Percentiles rank a stretch among this genome's conserved stretches.
Evolutionary conservation across 2,329 filamentous ascomycete genomes (phyloP).

Genomic region (Talaromyces amestolkiae): DNA sequence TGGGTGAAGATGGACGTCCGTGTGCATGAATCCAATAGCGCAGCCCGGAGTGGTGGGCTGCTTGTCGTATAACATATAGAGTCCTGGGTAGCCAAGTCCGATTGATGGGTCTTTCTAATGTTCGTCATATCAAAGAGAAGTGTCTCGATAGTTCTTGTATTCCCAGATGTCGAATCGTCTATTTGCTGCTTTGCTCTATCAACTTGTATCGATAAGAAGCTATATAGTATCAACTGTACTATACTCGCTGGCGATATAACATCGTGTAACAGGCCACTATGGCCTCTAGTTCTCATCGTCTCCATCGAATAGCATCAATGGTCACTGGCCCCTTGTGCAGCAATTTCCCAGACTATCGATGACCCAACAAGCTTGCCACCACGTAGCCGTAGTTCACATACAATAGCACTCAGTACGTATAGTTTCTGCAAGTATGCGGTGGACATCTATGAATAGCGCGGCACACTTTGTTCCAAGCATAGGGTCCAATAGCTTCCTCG

Average conservation of each 20-base stretch:
- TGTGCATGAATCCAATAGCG: neutral
- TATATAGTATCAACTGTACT: conserved; percentile 57
- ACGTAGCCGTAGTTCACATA: conserved; percentile 11
- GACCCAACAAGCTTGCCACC: conserved; percentile 3
- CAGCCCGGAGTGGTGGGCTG: neutral
- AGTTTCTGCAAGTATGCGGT: conserved; percentile 9
- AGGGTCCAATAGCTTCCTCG: neutral
- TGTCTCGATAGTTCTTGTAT: conserved; percentile 38
- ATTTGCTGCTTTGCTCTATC: conserved; percentile 62
- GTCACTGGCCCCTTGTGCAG: conserved; percentile 17
- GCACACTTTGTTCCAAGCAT: conserved; percentile 3
- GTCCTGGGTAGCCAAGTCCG: conserved; percentile 10
- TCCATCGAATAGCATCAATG: conserved; percentile 20
- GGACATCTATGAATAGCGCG: conserved; percentile 16
- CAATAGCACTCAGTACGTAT: conserved; percentile 12
- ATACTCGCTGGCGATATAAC: conserved; percentile 41
- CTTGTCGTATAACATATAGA: conserved; percentile 1
- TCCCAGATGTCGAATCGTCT: conserved; percentile 39
- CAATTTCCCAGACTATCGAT: conserved; percentile 4
- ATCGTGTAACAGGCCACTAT: conserved; percentile 30
- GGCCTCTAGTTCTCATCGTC: conserved; percentile 28
- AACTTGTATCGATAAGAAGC: conserved; percentile 68
- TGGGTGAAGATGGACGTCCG: neutral
- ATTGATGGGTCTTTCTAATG: conserved; percentile 62
- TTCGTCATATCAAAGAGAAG: conserved; percentile 65